phyloP scores from a whole-genome alignment of 2,329 filamentous ascomycete genomes.

The Calonectria pauciramosa region DNA sequence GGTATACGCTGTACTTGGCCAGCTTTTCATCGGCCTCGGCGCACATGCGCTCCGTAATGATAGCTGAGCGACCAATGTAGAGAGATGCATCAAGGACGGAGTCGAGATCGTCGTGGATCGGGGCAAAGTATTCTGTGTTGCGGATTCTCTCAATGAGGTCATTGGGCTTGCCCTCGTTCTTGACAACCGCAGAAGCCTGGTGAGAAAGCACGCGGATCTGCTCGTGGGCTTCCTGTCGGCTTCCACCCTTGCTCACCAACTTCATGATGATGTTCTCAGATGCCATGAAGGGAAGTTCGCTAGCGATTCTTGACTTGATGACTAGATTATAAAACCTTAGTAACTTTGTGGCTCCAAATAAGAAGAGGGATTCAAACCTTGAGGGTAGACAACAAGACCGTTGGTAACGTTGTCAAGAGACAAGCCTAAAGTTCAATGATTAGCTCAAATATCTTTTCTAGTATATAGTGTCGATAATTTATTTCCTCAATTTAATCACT shows the following conservation, averaged over 20 bases:
- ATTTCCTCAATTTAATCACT: not conserved
- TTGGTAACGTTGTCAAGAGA: conserved; percentile 37
- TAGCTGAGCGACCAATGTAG: conserved; percentile 32
- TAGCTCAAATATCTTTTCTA: not conserved
- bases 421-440: not conserved
- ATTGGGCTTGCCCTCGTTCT: conserved; percentile 35
- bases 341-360: no score
- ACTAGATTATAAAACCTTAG: not conserved
- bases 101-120: conserved; percentile 37
- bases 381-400: conserved; percentile 38
- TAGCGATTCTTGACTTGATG: not conserved
- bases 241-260: conserved; percentile 30
- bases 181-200: conserved; percentile 33
- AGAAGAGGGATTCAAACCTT: not conserved
- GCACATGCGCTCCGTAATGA: conserved; percentile 35
- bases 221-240: conserved; percentile 39
- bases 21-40: conserved; percentile 34
- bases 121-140: conserved; percentile 39
- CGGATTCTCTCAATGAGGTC: conserved; percentile 37
- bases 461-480: not conserved
- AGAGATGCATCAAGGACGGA: conserved; percentile 32
- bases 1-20: conserved; percentile 26
- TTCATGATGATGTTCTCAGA: conserved; percentile 40
- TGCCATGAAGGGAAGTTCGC: conserved; percentile 35
- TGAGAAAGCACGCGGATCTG: conserved; percentile 39